Evolutionary conservation across 257 asterid genomes (phyloP), one percentile per base, ranked within the genome.

Genomic region (Eucommia ulmoides): DNA sequence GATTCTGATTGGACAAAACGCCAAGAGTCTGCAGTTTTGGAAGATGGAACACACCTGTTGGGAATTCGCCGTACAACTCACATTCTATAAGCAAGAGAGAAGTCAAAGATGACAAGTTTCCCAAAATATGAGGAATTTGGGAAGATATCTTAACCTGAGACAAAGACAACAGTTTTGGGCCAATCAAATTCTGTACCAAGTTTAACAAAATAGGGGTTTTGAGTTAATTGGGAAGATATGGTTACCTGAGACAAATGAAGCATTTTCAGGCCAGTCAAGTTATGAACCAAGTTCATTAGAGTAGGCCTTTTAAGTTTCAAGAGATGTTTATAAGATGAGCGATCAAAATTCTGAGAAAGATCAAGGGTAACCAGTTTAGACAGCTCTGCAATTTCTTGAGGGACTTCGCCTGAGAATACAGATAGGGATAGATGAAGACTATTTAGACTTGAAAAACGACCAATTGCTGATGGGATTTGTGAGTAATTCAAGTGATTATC

Each of bases 401-500:
- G 48, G 10, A 42, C 19, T 18, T 16, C 9, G 10, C 48, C 48
- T 16, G 3, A 16, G 19, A 42, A 42, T 15, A 16, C 48, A 16
- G 48, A 42, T 1, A 7, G 1, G 19, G 48, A 42, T 3, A 42
- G 15, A 21, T 42, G n/a, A 21, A 42, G 48, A 10, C 20, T 42
- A 2, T 9, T 42, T 42, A 42, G 15, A 16, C 9, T 9, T 2
- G 48, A 42, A 9, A 42, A 21, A 16, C 19, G 48, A 10, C 20
- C 20, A 42, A 42, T 42, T 42, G 3, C 20, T 6, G 1, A 15
- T 42, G 48, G 48, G 20, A 42, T 42, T 42, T 42, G 9, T 2
- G 48, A 42, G 48, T 42, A 16, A 42, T 42, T 42, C 20, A 42
- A 42, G 9, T 42, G 9, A 42, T 42, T 42, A 21, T 42, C 48